Base-by-base conservation (phyloP, 148 eudicot species). In the Chenopodium suecicum region DNA sequence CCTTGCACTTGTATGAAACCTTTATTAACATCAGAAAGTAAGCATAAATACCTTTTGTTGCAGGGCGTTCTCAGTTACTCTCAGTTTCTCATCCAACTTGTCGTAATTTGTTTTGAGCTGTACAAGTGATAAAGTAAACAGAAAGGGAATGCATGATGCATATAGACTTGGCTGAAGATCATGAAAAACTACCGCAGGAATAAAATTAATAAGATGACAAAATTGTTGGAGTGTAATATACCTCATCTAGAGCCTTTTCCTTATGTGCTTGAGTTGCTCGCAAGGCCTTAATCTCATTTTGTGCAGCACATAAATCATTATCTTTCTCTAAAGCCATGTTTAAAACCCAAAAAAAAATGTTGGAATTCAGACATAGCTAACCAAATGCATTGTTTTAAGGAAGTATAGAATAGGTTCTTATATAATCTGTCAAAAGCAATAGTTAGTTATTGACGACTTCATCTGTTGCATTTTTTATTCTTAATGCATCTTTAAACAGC, bases 221-320 rank as follows among this genome's bases (percentile, higher is more conserved):
- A 23, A 4, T 20, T 31, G 10, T 5, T 2, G 8, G 11, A 16
- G 56, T 34, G 27, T 1, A 44, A 46, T 7, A 19, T 86, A 96
- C 99, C 98, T 96, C 91, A 70, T 89, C 93, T 27, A 96, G 71
- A 65, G 98, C 97, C 86, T 92, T 96, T 77, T 90, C 93, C 87
- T 92, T 92, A 52, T 85, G 86, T 56, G 80, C 84, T 75, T 94
- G 91, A 62, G 90, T 83, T 62, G 88, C 86, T 88, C 85, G 88
- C 69, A 92, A 79, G 58, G 91, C 94, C 90, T 92, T 92, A 84
- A 94, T 91, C 86, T 94, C 93, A 74, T 79, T 86, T 27, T 89
- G 94, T 84, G 98, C 92, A 19, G 48, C 79, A 46, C 88, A 90
- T 83, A 94, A 44, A 84, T 92, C 94, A 72, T 88, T 81, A 12